Conservation (phyloP, 2,329 filamentous ascomycete species). For the Penicillium sp. region DNA sequence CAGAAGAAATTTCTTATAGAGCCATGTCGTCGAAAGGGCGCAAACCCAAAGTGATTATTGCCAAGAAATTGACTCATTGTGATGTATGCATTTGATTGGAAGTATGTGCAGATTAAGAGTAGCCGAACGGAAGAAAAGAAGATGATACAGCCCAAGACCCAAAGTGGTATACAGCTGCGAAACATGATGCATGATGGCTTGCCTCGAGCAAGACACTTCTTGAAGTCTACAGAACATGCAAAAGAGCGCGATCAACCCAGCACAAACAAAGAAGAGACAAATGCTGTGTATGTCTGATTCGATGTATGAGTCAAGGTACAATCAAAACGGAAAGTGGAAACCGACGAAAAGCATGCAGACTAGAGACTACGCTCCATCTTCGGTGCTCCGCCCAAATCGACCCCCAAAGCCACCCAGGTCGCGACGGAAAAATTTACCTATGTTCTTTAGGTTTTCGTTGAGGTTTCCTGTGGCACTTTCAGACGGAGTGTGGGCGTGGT, state of each 20-base stretch:
- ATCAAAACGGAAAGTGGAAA: not conserved
- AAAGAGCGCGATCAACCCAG: not conserved
- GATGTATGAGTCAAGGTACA: not conserved
- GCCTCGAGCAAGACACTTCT: not conserved
- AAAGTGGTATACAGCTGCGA: constrained; percentile 7
- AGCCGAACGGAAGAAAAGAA: not conserved
- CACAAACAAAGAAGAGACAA: not conserved
- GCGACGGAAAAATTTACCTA: constrained; percentile 93
- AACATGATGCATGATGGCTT: not conserved
- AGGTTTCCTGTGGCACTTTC: constrained; percentile 65
- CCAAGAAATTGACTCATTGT: not conserved
- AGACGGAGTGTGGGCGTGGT: constrained; percentile 22
- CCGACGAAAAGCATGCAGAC: not conserved
- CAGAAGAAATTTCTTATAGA: not conserved
- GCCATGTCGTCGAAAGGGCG: constrained; percentile 5
- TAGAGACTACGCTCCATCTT: constrained; percentile 17
- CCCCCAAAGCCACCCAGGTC: constrained; percentile 78
- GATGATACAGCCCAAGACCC: not conserved
- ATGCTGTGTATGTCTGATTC: not conserved
- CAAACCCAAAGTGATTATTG: not conserved
- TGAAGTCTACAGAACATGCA: not conserved
- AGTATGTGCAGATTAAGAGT: not conserved
- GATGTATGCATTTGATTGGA: not conserved
- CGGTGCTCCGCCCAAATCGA: constrained; percentile 59
- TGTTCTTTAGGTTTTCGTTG: constrained; percentile 92